phyloP scores from a whole-genome alignment of 495 filamentous ascomycete genomes.

The Platismatia glauca region DNA sequence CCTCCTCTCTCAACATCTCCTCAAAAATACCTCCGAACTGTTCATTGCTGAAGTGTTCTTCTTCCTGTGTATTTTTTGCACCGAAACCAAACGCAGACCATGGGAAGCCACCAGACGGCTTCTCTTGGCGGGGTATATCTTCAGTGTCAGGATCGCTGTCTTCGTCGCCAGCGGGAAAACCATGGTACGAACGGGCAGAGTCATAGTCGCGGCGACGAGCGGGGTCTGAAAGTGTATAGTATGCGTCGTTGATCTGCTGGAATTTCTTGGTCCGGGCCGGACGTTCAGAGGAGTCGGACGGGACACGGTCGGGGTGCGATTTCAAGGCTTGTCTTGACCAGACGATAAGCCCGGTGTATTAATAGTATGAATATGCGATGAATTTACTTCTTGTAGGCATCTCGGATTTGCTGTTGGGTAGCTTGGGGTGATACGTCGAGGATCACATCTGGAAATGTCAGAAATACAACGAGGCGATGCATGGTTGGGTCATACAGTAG shows the following conservation, averaged over 20 bases:
- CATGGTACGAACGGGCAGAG: conserved; percentile 48
- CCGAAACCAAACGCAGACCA: conserved; percentile 58
- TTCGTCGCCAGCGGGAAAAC: conserved; percentile 34
- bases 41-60: conserved; percentile 51
- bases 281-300: conserved; percentile 76
- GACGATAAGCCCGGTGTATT: conserved; percentile 2
- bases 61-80: conserved; percentile 33
- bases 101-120: conserved; percentile 41
- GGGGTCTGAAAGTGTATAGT: conserved; percentile 85
- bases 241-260: conserved; percentile 95
- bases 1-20: conserved; percentile 95
- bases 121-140: conserved; percentile 42
- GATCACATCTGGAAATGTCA: conserved; percentile 42
- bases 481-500: conserved; percentile 39
- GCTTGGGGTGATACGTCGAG: conserved; percentile 69
- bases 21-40: conserved; percentile 93
- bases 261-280: conserved; percentile 77
- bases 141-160: conserved; percentile 48
- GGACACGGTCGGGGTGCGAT: conserved; percentile 87
- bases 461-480: not conserved
- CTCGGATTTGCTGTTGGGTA: conserved; percentile 75
- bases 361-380: not conserved
- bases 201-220: conserved; percentile 83
- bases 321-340: conserved; percentile 73
- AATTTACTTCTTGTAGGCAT: conserved; percentile 80